Base-by-base conservation (phyloP, 1,284 basidiomycete species). In the Inonotus obliquus region DNA sequence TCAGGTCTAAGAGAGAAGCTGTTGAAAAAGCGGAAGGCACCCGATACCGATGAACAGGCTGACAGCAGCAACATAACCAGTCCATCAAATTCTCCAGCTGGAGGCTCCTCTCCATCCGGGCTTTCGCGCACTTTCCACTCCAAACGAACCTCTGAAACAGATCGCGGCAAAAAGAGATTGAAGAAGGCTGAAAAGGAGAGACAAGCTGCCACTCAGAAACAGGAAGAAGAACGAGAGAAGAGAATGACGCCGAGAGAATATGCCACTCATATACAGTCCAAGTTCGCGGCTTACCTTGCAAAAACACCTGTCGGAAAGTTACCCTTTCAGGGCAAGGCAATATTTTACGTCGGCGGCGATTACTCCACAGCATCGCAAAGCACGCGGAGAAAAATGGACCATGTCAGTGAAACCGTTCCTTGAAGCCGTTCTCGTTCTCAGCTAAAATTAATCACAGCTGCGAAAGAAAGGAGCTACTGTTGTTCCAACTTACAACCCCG, bases 321-420 rank as follows among this genome's bases (percentile, higher is more conserved):
- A 64, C 78, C 78, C 66, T 73, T 89, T 19, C 72, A 73, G 56
- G 83, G 81, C 21, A 80, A 76, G 66, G 73, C 73, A 41, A 81
- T 89, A 47, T 83, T 82, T 67, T 87, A 83, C 66, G 74, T 76
- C 29, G 83, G 84, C 21, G 82, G 78, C 7, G 87, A 89, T 66
- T 76, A 79, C 73, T 74, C 68, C 23, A 78, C 75, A 62, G 84
- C 84, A 1, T 75, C 78, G 19, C 72, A 75, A 44, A 69, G 69
- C 48, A 87, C 86, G 9, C 76, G 77, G 41, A 75, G 74, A 10
- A 77, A 78, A 63, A 87, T 89, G 84, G 76, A 81, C n/a, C 71
- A 81, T 38, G 87, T 88, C 70, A 65, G 82, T 75, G n/a, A 35
- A 29, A 7, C 29, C 47, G 38, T 58, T 17, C 13, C n/a, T n/a